phyloP scores from a whole-genome alignment of 2,329 filamentous ascomycete genomes.

The Alternaria gaisen region DNA sequence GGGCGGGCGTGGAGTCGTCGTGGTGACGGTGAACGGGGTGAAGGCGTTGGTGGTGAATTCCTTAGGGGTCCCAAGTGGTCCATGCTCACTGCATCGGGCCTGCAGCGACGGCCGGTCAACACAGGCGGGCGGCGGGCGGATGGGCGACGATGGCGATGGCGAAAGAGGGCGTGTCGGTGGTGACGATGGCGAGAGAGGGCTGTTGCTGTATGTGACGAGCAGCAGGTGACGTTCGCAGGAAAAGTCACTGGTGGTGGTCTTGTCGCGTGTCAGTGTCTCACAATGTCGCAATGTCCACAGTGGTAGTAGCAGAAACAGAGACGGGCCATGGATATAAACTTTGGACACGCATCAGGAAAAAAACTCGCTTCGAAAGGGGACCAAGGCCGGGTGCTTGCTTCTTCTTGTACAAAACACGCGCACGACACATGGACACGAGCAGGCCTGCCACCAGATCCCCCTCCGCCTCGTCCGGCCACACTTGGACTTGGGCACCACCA shows the following conservation, averaged over 20 bases:
- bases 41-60: constrained; percentile 16
- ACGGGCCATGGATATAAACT: constrained; percentile 7
- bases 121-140: background rate
- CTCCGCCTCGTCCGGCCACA: background rate
- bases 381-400: constrained; percentile 7
- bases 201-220: no score
- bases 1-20: constrained; percentile 39
- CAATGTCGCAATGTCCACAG: constrained; percentile 4
- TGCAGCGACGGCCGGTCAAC: constrained; percentile 11
- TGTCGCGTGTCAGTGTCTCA: constrained; percentile 11
- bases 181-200: background rate
- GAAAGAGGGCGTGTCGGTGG: background rate
- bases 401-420: constrained; percentile 22
- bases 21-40: constrained; percentile 26
- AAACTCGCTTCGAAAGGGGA: background rate
- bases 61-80: constrained; percentile 20
- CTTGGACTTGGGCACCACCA: background rate
- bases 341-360: background rate
- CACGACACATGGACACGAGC: constrained; percentile 1
- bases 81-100: constrained; percentile 25
- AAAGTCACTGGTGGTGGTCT: no score
- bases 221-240: no score
- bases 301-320: background rate
- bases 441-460: background rate
- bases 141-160: background rate